phyloP scores from a whole-genome alignment of 129 eudicot species.

The Pulicaria dysenterica region DNA sequence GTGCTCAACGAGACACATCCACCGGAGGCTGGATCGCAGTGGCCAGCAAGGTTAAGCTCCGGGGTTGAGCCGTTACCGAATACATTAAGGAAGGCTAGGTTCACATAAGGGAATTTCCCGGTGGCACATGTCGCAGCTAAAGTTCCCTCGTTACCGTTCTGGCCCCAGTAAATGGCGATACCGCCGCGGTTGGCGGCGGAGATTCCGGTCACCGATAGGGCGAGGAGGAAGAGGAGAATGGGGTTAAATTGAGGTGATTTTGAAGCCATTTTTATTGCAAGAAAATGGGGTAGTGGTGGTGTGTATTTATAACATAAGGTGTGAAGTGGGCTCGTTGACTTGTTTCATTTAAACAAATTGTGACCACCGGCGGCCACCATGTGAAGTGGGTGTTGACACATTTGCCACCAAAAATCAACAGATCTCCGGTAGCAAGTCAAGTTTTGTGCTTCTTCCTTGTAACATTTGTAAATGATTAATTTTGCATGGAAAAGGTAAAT shows the following conservation, averaged over 20 bases:
- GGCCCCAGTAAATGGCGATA: conserved; percentile 89
- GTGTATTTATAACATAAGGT: conserved; percentile 31
- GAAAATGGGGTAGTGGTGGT: conserved; percentile 18
- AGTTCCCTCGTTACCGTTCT: conserved; percentile 63
- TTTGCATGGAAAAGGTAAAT: too few species aligned
- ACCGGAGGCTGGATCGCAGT: conserved; percentile 59
- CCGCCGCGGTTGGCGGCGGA: conserved; percentile 42
- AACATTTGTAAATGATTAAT: background rate
- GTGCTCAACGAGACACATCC: conserved; percentile 39
- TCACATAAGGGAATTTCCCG: conserved; percentile 51
- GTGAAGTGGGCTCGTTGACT: conserved; percentile 32
- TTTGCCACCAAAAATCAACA: conserved; percentile 25
- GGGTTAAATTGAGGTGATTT: conserved; percentile 16
- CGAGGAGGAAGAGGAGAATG: conserved; percentile 30
- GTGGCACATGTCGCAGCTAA: conserved; percentile 66
- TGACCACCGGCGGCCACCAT: conserved; percentile 30
- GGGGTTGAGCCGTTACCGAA: conserved; percentile 74
- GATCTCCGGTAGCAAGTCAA: conserved; percentile 5
- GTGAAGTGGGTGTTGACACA: conserved; percentile 37
- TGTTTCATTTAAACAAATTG: conserved; percentile 17
- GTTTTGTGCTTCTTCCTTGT: background rate
- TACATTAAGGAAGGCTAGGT: conserved; percentile 59
- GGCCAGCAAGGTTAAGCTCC: conserved; percentile 67
- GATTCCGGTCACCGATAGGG: conserved; percentile 9
- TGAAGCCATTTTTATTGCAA: conserved; percentile 45